Percentiles rank a stretch among this genome's conserved stretches.
Evolutionary conservation across 352 stramenopile species (phyloP).

Genomic region (Pythium vanterpoolii): DNA sequence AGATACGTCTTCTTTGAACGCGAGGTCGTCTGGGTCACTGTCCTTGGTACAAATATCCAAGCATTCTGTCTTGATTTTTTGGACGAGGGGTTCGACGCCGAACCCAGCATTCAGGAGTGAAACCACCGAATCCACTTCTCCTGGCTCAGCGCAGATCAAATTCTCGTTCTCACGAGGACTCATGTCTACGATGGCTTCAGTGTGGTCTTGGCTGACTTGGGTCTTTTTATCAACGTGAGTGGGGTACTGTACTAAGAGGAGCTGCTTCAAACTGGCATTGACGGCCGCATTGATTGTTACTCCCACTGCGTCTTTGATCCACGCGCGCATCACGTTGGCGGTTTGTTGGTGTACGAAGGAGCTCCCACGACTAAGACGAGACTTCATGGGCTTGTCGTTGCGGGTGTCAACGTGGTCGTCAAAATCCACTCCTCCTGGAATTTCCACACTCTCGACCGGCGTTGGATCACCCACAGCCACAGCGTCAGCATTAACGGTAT

Average conservation of each 20-base stretch:
- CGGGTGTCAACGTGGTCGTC: neutral
- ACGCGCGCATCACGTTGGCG: neutral
- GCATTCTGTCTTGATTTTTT: neutral
- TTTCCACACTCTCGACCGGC: neutral
- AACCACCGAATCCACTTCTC: neutral
- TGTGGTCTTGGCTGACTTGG: neutral
- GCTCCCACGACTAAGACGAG: no score
- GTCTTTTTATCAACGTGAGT: neutral
- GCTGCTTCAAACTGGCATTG: neutral
- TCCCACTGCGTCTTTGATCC: neutral
- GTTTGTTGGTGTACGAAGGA: neutral
- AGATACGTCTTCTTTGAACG: conserved; percentile 14
- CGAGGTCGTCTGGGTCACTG: conserved; percentile 3
- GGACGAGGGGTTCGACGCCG: conserved; percentile 1
- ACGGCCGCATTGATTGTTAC: neutral
- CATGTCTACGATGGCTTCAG: neutral
- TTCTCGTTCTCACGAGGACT: neutral
- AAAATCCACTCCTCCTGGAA: neutral
- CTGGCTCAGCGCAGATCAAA: neutral
- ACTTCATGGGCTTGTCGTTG: no score
- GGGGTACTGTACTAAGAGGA: neutral
- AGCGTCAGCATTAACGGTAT: neutral
- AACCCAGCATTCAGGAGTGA: neutral
- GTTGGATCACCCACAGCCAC: neutral
- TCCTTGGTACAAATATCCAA: neutral